Conservation (phyloP, 1,139 yeast species). For the Yamadazyma atlantica region DNA sequence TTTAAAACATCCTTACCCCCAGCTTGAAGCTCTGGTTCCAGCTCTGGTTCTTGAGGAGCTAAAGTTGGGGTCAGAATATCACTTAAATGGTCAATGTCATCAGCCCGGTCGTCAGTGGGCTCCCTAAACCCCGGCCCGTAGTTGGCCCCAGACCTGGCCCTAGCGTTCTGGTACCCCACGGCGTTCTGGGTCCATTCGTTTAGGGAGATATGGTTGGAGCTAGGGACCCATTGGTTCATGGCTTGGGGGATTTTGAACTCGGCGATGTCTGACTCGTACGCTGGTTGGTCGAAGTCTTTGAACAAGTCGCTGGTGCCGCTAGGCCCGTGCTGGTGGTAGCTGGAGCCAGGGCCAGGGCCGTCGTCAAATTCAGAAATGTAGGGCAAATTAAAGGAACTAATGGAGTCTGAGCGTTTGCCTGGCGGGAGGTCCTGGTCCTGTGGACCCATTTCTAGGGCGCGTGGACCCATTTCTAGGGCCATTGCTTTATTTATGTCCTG, state of each 20-base stretch:
- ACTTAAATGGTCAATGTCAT: conserved; percentile 30
- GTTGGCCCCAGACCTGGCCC: conserved; percentile 22
- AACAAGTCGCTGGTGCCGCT: conserved; percentile 19
- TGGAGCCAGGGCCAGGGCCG: no score
- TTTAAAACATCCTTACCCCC: no score
- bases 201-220: conserved; percentile 23
- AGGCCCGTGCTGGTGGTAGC: no score
- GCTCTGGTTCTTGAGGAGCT: no score
- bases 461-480: no score
- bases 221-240: conserved; percentile 12
- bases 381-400: conserved; percentile 19
- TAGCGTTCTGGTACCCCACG: conserved; percentile 22
- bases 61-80: no score
- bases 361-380: conserved; percentile 27
- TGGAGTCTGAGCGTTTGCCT: no score
- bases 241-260: conserved; percentile 38
- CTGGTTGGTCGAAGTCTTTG: conserved; percentile 27
- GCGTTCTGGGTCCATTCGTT: conserved; percentile 33
- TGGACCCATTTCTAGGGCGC: no score
- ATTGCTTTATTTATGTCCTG: no score
- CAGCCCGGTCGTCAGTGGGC: conserved; percentile 20
- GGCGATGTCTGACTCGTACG: conserved; percentile 18
- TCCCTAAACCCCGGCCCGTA: conserved; percentile 16
- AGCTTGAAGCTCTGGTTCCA: no score
- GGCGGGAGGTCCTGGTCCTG: no score